Evolutionary conservation across 2,329 filamentous ascomycete species (phyloP).

Genomic region (Alternaria sp.): DNA sequence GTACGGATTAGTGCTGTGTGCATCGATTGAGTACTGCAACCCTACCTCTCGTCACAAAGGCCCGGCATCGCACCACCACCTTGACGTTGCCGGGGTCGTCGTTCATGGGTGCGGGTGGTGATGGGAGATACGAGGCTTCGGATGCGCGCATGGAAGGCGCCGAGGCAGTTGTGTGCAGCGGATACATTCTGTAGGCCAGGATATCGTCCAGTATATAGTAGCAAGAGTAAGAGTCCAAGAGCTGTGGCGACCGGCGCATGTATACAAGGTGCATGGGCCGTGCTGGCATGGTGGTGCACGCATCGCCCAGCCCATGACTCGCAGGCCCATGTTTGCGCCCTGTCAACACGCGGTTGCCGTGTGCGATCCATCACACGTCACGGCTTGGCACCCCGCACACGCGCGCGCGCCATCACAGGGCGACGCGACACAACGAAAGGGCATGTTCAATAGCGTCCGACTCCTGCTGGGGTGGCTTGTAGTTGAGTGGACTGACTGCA

Average conservation of each 20-base stretch:
- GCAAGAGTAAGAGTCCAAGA: slow-evolving; percentile 35
- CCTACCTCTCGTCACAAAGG: slow-evolving; percentile 58
- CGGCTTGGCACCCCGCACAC: slow-evolving; percentile 32
- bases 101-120: slow-evolving; percentile 42
- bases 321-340: slow-evolving; percentile 27
- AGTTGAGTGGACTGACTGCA: not conserved
- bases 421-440: slow-evolving; percentile 26
- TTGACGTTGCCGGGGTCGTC: slow-evolving; percentile 60
- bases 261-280: slow-evolving; percentile 45
- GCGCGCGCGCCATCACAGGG: slow-evolving; percentile 24
- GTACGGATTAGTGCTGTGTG: slow-evolving; percentile 31
- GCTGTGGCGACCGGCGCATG: slow-evolving; percentile 40
- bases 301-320: slow-evolving; percentile 34
- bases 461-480: not conserved
- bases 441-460: not conserved
- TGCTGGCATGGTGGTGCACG: slow-evolving; percentile 26
- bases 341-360: slow-evolving; percentile 44
- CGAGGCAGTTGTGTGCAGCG: slow-evolving; percentile 52
- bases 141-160: slow-evolving; percentile 56
- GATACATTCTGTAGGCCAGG: slow-evolving; percentile 44
- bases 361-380: slow-evolving; percentile 40
- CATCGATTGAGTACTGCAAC: not conserved
- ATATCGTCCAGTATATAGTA: slow-evolving; percentile 35
- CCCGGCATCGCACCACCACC: slow-evolving; percentile 60
- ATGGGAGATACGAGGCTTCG: slow-evolving; percentile 43